These are phyloP conservation scores for Rhizophagus sp. DNA, from an alignment of 192 early-diverging fungal species.

Conservation along the genomic window DNA sequence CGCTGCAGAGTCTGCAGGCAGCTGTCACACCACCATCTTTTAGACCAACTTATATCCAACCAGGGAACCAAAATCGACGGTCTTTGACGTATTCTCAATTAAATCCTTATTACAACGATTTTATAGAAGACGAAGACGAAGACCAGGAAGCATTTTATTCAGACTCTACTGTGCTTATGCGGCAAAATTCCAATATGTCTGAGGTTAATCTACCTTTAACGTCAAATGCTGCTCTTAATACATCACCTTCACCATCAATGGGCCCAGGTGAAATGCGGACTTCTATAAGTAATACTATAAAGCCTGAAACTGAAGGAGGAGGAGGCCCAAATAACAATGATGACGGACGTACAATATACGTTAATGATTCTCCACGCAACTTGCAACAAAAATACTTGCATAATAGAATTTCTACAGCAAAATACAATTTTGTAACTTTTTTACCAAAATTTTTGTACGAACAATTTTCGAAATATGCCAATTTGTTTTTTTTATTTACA, in stretches of 20 bases:
- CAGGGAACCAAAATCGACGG: neutral
- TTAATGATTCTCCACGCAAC: conserved; percentile 85
- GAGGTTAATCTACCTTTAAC: conserved; percentile 49
- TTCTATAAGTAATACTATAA: neutral
- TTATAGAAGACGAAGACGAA: conserved; percentile 14
- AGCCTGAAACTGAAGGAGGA: neutral
- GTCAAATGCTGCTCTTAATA: conserved; percentile 20
- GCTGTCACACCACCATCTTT: conserved; percentile 28
- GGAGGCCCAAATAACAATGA: neutral
- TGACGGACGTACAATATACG: conserved; percentile 75
- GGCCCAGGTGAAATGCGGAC: neutral
- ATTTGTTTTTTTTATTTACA: conserved; percentile 98
- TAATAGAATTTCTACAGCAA: conserved; percentile 93
- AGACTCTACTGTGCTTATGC: conserved; percentile 11
- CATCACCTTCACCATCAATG: conserved; percentile 9
- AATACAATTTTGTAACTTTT: conserved; percentile 94
- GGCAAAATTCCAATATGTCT: conserved; percentile 39
- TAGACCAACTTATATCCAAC: conserved; percentile 1
- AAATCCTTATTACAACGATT: conserved; percentile 27
- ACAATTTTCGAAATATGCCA: conserved; percentile 99
- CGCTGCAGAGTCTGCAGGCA: conserved; percentile 19
- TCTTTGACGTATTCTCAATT: conserved; percentile 5
- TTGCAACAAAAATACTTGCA: conserved; percentile 79
- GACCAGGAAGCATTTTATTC: conserved; percentile 26
- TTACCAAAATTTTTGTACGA: conserved; percentile 94